Percentiles rank a stretch among this genome's conserved stretches.
Conservation (phyloP, 2,329 filamentous ascomycete species). For the Alternaria conjuncta region DNA sequence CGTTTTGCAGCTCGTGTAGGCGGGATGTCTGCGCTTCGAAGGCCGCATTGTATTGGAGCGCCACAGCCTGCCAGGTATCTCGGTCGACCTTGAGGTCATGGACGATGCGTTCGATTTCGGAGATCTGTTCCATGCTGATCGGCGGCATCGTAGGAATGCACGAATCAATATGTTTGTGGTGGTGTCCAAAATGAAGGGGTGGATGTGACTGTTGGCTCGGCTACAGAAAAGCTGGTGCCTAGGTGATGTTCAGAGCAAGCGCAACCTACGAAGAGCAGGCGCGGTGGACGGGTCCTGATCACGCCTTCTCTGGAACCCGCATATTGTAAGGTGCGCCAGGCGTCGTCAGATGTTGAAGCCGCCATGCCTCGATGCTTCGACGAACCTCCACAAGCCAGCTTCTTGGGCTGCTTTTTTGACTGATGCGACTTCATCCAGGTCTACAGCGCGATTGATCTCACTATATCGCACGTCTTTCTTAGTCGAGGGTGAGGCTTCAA, state of each 20-base stretch:
- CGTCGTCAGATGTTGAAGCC: slow-evolving; percentile 57
- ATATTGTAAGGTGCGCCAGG: neutral
- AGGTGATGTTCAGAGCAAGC: neutral
- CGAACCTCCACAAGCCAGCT: slow-evolving; percentile 80
- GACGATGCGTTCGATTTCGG: slow-evolving; percentile 23
- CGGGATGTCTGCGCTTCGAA: slow-evolving; percentile 34
- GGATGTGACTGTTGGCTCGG: slow-evolving; percentile 3
- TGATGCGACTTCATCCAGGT: slow-evolving; percentile 67
- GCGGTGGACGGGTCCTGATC: too few species aligned
- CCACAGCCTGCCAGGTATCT: slow-evolving; percentile 39
- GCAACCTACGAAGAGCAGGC: neutral
- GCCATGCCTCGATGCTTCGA: slow-evolving; percentile 66
- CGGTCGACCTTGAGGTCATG: slow-evolving; percentile 36
- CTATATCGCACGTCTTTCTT: slow-evolving; percentile 67
- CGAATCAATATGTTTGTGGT: slow-evolving; percentile 6
- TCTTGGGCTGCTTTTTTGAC: slow-evolving; percentile 72
- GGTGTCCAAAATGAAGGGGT: neutral
- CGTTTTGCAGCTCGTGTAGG: slow-evolving; percentile 32
- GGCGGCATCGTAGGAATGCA: slow-evolving; percentile 26
- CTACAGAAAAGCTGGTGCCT: neutral
- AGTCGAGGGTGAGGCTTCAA: slow-evolving; percentile 26
- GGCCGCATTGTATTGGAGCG: slow-evolving; percentile 34
- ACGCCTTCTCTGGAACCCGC: neutral
- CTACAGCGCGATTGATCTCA: slow-evolving; percentile 78
- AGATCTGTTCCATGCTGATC: slow-evolving; percentile 8